Conservation (phyloP, 768 basidiomycete genomes). For the Trametes elegans region DNA sequence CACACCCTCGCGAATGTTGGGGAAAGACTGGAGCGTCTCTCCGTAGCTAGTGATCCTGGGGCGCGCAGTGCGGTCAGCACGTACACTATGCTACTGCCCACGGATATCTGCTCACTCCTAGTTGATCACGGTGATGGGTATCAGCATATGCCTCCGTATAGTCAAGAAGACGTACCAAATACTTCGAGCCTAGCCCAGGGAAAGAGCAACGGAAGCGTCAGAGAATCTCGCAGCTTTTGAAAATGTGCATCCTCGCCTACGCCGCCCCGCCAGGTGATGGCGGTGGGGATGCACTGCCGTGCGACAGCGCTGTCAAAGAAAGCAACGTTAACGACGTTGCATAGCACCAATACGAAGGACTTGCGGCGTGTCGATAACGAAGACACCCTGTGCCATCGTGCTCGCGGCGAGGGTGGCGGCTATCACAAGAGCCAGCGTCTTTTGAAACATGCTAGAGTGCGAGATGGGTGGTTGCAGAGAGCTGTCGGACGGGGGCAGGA, state of each 20-base stretch:
- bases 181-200: no score
- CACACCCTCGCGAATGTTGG: no score
- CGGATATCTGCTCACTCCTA: no score
- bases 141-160: no score
- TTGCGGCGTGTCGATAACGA: background rate
- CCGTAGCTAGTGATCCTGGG: no score
- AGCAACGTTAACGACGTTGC: background rate
- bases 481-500: no score
- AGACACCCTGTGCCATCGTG: background rate
- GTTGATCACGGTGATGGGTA: no score
- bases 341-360: background rate
- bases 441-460: background rate
- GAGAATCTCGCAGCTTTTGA: background rate
- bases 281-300: background rate
- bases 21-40: background rate
- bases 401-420: background rate
- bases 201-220: no score
- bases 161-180: no score
- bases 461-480: no score
- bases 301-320: background rate
- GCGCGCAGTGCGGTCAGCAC: no score
- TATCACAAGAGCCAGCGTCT: background rate
- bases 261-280: background rate
- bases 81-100: no score
- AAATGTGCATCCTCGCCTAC: background rate